These are phyloP conservation scores for Termitomyces titanicus DNA, from an alignment of 768 basidiomycete species.

Conservation along the genomic window DNA sequence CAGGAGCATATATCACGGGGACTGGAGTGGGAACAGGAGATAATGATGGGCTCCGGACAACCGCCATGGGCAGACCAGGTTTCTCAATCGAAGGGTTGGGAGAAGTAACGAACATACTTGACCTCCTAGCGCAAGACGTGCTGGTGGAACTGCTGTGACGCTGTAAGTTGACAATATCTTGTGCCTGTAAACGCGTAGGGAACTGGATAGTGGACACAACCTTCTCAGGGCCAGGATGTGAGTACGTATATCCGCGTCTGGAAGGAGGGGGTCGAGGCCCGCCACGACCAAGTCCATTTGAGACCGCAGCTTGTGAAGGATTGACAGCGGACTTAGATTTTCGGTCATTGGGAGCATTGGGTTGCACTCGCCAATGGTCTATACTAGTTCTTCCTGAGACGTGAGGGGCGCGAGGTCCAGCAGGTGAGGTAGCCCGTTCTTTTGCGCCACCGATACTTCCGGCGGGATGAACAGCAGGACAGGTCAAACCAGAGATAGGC, in stretches of 20 bases:
- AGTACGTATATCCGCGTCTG: conserved; percentile 35
- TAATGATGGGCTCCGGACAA: not conserved
- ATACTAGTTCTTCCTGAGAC: conserved; percentile 14
- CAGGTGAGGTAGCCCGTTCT: conserved; percentile 45
- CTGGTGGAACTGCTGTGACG: conserved; percentile 8
- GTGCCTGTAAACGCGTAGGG: conserved; percentile 11
- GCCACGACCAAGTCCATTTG: conserved; percentile 18
- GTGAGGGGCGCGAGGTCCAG: conserved; percentile 42
- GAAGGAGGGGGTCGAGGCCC: conserved; percentile 30
- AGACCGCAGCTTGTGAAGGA: conserved; percentile 20
- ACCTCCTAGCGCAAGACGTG: conserved; percentile 15
- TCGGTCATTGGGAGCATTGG: conserved; percentile 4
- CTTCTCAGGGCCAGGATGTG: conserved; percentile 13
- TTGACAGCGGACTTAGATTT: conserved; percentile 9
- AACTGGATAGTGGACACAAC: conserved; percentile 16
- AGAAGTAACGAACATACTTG: conserved; percentile 14
- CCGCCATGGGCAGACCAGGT: conserved; percentile 11
- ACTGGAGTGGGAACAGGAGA: conserved; percentile 7
- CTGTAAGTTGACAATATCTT: conserved; percentile 13
- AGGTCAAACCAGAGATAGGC: conserved; percentile 10
- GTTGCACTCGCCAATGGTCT: conserved; percentile 21
- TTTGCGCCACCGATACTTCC: conserved; percentile 24
- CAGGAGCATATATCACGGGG: conserved; percentile 9
- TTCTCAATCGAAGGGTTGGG: conserved; percentile 9
- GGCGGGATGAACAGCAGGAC: conserved; percentile 20